A percentile compares a stretch with the other conserved stretches of the same genome.
Conservation (phyloP, 202 grass and related monocot species). For the Alloteropsis angusta region DNA sequence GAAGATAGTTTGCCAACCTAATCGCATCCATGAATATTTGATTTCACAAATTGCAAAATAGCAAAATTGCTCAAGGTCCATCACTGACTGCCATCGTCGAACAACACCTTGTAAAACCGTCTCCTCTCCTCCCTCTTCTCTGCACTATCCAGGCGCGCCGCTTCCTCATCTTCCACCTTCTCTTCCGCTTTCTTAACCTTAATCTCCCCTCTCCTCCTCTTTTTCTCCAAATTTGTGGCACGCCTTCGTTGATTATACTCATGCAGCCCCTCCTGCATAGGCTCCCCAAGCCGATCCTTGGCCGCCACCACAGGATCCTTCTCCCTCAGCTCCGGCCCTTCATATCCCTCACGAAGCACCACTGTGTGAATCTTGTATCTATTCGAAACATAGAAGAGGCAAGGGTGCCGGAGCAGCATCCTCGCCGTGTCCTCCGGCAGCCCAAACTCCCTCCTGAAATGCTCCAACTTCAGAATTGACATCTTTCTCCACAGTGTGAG, state of each 20-base stretch:
- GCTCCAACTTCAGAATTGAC: constrained; percentile 82
- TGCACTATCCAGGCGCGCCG: constrained; percentile 19
- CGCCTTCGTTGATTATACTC: constrained; percentile 58
- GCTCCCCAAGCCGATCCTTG: constrained; percentile 71
- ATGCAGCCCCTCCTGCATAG: constrained; percentile 88
- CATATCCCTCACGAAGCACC: constrained; percentile 67
- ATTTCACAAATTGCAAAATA: neutral
- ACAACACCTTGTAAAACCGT: constrained; percentile 72
- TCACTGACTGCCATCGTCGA: constrained; percentile 35
- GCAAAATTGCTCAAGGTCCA: neutral
- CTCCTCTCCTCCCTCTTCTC: constrained; percentile 74
- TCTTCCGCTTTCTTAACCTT: constrained; percentile 41
- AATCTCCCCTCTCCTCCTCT: constrained; percentile 63
- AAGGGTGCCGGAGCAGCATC: constrained; percentile 56
- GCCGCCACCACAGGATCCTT: constrained; percentile 63
- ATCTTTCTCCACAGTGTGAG: constrained; percentile 74
- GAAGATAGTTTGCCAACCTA: neutral
- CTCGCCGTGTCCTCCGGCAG: constrained; percentile 47
- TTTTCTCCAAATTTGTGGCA: constrained; percentile 66
- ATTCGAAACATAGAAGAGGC: constrained; percentile 86
- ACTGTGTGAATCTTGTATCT: constrained; percentile 78
- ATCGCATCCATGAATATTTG: neutral
- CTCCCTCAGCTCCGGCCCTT: constrained; percentile 51
- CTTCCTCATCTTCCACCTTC: constrained; percentile 31
- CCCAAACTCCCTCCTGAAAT: constrained; percentile 73